A percentile compares a stretch with the other conserved stretches of the same genome.
phyloP scores from a whole-genome alignment of 306 rosid genomes.

The Lotus japonicus region DNA sequence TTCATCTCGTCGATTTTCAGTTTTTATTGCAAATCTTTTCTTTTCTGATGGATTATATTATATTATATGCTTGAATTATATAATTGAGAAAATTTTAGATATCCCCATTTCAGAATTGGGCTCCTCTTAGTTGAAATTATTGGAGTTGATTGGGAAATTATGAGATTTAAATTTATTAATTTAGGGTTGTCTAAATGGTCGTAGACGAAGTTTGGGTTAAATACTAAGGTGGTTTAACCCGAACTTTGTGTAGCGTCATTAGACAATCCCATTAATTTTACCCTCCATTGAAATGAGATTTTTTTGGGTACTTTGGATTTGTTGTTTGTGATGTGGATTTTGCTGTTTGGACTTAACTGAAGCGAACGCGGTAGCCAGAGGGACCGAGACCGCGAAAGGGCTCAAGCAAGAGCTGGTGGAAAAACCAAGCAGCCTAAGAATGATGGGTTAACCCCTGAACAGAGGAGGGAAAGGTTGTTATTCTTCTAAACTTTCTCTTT shows the following conservation, averaged over 20 bases:
- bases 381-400: constrained; percentile 67
- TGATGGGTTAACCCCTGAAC: constrained; percentile 73
- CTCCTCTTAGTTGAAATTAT: no score
- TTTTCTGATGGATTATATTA: no score
- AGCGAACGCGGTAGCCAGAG: constrained; percentile 77
- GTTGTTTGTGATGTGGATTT: neutral
- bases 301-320: neutral
- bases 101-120: no score
- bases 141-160: no score
- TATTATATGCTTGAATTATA: no score
- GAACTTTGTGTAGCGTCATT: no score
- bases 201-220: no score
- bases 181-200: no score
- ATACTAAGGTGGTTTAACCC: no score
- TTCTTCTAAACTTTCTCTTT: neutral
- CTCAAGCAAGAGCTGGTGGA: constrained; percentile 44
- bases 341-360: constrained; percentile 46
- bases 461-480: constrained; percentile 65
- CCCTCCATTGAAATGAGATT: neutral
- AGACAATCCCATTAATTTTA: no score
- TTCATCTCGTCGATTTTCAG: no score
- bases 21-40: no score
- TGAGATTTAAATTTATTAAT: neutral
- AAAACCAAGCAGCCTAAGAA: constrained; percentile 37
- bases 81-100: neutral